Evolutionary conservation across 345 rosid species (phyloP).

Genomic region (Jatropha curcas): DNA sequence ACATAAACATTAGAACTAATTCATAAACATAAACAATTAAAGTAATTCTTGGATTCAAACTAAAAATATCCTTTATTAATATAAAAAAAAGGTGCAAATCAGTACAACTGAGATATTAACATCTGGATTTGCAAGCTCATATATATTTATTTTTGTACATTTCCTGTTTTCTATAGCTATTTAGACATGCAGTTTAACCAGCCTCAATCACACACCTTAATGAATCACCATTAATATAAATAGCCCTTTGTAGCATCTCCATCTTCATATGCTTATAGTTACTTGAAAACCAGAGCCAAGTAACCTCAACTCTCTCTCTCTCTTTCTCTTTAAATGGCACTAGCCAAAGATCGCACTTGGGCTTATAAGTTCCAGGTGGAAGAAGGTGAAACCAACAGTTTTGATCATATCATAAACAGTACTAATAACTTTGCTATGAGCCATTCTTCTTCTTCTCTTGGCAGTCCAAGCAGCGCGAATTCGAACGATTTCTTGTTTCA

Average conservation of each 20-base stretch:
- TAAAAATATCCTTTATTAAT: no score
- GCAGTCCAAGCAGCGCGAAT: slow-evolving; percentile 48
- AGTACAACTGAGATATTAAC: no score
- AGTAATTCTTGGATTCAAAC: no score
- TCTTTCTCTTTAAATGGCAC: slow-evolving; percentile 44
- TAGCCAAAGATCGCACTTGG: slow-evolving; percentile 36
- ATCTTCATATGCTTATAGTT: slow-evolving; percentile 13
- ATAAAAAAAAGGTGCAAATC: no score
- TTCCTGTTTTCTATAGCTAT: neutral
- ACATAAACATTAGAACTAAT: no score
- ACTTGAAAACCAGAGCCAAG: slow-evolving; percentile 15
- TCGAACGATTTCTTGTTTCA: slow-evolving; percentile 47
- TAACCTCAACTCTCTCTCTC: neutral
- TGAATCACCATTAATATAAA: slow-evolving; percentile 7
- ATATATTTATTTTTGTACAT: no score
- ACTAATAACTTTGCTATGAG: slow-evolving; percentile 27
- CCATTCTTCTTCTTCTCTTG: slow-evolving; percentile 36
- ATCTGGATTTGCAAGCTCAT: no score
- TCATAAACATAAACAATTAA: no score
- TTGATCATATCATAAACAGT: no score
- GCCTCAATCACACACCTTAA: neutral
- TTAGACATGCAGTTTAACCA: no score
- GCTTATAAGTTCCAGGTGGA: slow-evolving; percentile 27
- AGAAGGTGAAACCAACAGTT: slow-evolving; percentile 26
- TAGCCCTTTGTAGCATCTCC: slow-evolving; percentile 14